phyloP scores from a whole-genome alignment of 2,329 filamentous ascomycete species.

The Colletotrichum melonis region DNA sequence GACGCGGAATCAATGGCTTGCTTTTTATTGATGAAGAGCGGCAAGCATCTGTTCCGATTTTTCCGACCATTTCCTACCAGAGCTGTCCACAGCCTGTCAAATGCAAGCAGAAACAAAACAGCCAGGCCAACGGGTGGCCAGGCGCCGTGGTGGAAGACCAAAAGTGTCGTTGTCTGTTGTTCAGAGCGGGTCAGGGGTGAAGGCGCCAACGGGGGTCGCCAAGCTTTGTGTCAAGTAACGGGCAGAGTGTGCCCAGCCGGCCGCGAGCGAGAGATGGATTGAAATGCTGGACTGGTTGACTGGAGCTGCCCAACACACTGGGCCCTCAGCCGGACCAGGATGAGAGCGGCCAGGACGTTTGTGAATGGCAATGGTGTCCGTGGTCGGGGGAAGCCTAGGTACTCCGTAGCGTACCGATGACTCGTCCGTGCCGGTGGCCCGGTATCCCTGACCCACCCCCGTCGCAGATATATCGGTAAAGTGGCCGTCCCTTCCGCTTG shows the following conservation, averaged over 20 bases:
- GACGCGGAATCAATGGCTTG: background rate
- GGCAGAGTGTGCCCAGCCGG: background rate
- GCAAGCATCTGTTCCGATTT: background rate
- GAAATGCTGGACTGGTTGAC: background rate
- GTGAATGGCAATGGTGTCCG: background rate
- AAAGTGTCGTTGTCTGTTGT: background rate
- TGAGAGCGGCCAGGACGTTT: background rate
- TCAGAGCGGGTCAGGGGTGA: slow-evolving; percentile 3
- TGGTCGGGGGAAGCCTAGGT: slow-evolving; percentile 4
- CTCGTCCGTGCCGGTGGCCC: slow-evolving; percentile 17
- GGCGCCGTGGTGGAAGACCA: background rate
- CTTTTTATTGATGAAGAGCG: background rate
- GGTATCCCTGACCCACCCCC: slow-evolving; percentile 7
- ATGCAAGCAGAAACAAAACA: background rate
- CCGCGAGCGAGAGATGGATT: background rate
- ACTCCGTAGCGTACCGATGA: background rate
- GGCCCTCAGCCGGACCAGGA: background rate
- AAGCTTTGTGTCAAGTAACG: slow-evolving; percentile 24
- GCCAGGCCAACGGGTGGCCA: background rate
- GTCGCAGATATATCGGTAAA: slow-evolving; percentile 24
- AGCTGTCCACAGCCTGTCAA: background rate
- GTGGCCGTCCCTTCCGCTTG: background rate
- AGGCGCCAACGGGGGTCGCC: slow-evolving; percentile 3
- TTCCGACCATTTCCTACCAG: background rate
- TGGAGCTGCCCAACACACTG: background rate